A percentile compares a stretch with the other conserved stretches of the same genome.
Evolutionary conservation across 2,329 filamentous ascomycete genomes (phyloP).

Genomic region (Xylariaceae sp.): DNA sequence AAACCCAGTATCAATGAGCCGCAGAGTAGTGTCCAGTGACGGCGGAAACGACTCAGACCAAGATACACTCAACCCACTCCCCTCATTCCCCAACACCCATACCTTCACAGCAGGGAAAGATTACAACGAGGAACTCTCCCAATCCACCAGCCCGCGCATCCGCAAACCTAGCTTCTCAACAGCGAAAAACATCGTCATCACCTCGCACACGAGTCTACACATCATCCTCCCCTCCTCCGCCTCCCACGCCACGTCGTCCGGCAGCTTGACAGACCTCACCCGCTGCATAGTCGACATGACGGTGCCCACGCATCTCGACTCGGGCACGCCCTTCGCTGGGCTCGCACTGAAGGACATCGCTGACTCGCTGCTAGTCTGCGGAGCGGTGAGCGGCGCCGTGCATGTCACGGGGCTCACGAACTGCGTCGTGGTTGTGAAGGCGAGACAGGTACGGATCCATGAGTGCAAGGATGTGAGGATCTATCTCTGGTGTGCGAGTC

Average conservation of each 20-base stretch:
- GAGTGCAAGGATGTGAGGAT: slow-evolving; percentile 78
- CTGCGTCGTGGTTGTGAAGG: slow-evolving; percentile 73
- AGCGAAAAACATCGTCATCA: slow-evolving; percentile 61
- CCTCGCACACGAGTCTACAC: slow-evolving; percentile 65
- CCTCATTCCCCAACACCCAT: slow-evolving; percentile 21
- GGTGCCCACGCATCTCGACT: slow-evolving; percentile 50
- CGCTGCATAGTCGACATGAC: slow-evolving; percentile 81
- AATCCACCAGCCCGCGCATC: slow-evolving; percentile 34
- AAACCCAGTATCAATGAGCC: slow-evolving; percentile 38
- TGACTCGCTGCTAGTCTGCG: slow-evolving; percentile 71
- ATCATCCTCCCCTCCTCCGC: slow-evolving; percentile 74
- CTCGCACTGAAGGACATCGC: slow-evolving; percentile 65
- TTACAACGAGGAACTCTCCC: slow-evolving; percentile 58
- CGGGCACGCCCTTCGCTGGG: slow-evolving; percentile 65
- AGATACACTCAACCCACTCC: slow-evolving; percentile 39
- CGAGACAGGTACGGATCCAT: slow-evolving; percentile 91
- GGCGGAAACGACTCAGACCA: slow-evolving; percentile 23
- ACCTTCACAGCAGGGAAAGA: slow-evolving; percentile 35
- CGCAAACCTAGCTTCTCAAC: slow-evolving; percentile 64
- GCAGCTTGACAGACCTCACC: slow-evolving; percentile 66
- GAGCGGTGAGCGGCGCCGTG: slow-evolving; percentile 73
- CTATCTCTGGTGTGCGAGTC: slow-evolving; percentile 77
- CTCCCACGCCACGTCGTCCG: slow-evolving; percentile 68
- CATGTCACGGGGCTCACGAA: slow-evolving; percentile 76
- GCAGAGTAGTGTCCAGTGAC: slow-evolving; percentile 18